A percentile compares a stretch with the other conserved stretches of the same genome.
Conservation (phyloP, 192 early-diverging fungal genomes). For the Entrophospora sp. region DNA sequence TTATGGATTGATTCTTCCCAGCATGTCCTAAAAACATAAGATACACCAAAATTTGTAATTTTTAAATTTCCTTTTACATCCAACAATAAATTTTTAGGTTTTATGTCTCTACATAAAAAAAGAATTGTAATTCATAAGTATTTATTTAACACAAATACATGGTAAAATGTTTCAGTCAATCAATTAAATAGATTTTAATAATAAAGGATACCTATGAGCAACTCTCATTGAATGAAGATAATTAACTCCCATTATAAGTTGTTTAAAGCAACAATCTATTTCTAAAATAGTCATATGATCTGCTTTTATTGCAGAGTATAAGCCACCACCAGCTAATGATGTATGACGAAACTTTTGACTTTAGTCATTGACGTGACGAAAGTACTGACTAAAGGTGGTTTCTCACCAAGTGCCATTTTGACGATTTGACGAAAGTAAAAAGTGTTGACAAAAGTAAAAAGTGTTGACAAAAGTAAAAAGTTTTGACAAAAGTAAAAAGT, state of each 20-base stretch:
- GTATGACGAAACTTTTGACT: no score
- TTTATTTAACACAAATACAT: conserved; percentile 18
- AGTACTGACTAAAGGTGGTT: no score
- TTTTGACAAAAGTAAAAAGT: no score
- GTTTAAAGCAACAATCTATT: conserved; percentile 88
- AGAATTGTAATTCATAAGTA: no score
- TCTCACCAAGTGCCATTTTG: no score
- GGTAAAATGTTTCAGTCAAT: background rate
- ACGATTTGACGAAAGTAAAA: no score
- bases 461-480: no score
- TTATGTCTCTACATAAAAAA: conserved; percentile 49
- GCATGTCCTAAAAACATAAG: conserved; percentile 85
- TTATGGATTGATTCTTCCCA: conserved; percentile 72
- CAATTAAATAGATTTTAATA: conserved; percentile 26
- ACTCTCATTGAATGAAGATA: conserved; percentile 92
- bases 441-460: no score
- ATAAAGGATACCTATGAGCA: conserved; percentile 64
- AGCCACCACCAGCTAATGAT: conserved; percentile 89
- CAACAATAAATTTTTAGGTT: conserved; percentile 83
- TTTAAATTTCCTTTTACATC: conserved; percentile 72
- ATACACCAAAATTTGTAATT: conserved; percentile 97
- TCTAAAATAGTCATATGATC: conserved; percentile 70
- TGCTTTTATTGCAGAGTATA: conserved; percentile 69
- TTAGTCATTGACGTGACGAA: no score
- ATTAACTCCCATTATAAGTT: conserved; percentile 76